Evolutionary conservation across 352 stramenopile genomes (phyloP), one percentile per base, ranked within the genome.

Genomic region (Aphanomyces invadans): DNA sequence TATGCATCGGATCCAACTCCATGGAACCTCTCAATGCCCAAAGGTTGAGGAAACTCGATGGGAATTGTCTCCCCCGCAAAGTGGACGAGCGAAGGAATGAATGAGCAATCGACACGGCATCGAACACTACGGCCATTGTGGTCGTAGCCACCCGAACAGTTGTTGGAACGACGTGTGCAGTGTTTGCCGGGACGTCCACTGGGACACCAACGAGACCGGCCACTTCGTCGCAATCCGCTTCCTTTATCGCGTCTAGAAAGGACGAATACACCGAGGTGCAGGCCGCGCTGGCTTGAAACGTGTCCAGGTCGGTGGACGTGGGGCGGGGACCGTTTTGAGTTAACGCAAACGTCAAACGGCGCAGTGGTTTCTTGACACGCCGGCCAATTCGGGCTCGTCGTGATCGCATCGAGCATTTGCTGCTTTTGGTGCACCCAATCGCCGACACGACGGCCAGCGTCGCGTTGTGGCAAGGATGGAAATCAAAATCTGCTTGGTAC

Each of bases 311-410:
- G 25, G 17, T 44, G 11, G 54, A 3, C 7, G 54, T 62, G 5
- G 54, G 32, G 7, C 17, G 4, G 17, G 29, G 32, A 19, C 33
- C 33, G 7, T 29, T 17, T 21, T 62, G 54, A 12, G 54, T 62
- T 2, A 62, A 32, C 32, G 54, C 28, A 62, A 62, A 62, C 45
- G 17, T 62, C 54, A 19, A 44, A 62, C n/a, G 54, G 54, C n/a
- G 28, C 54, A 17, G 54, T 62, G 25, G 54, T 32, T 21, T 62
- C 17, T 25, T 62, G 54, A 36, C 54, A 62, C 21, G 54, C 29
- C 4, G 54, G 19, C 54, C 54, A 62, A 17, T 46, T 31, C 36
- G 54, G 26, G 25, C 46, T 17, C 7, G 31, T 62, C 54, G 36
- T 48, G 36, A 62, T 62, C 19, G 54, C 29, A 21, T 21, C n/a